These are phyloP conservation scores for Penicillium sp. DNA, from an alignment of 2,329 filamentous ascomycete species.

Conservation along the genomic window DNA sequence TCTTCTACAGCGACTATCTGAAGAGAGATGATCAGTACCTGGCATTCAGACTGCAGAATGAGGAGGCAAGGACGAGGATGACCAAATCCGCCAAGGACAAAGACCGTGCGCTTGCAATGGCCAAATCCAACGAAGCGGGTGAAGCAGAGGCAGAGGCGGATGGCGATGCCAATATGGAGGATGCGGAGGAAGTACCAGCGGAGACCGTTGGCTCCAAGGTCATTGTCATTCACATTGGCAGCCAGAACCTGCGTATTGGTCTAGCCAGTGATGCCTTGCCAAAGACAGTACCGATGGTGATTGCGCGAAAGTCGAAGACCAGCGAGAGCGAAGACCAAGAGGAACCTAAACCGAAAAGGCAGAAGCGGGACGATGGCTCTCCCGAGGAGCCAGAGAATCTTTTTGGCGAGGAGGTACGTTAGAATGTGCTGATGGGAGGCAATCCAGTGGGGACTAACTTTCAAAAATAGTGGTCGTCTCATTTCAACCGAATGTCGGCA, in stretches of 20 bases:
- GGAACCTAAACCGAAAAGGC: conserved; percentile 69
- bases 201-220: conserved; percentile 79
- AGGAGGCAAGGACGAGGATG: conserved; percentile 79
- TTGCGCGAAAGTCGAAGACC: conserved; percentile 73
- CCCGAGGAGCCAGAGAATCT: conserved; percentile 66
- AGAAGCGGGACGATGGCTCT: conserved; percentile 56
- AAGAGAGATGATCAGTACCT: conserved; percentile 97
- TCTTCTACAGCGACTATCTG: conserved; percentile 74
- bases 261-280: conserved; percentile 94
- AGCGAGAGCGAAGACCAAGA: conserved; percentile 82
- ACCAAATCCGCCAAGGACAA: conserved; percentile 83
- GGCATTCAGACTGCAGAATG: conserved; percentile 80
- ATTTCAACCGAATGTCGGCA: conserved; percentile 76
- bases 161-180: conserved; percentile 58
- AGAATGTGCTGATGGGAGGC: background rate
- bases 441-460: background rate
- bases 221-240: conserved; percentile 92
- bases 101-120: conserved; percentile 78
- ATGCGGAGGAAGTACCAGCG: conserved; percentile 53
- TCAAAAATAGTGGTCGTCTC: conserved; percentile 52
- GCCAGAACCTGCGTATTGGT: conserved; percentile 90
- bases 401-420: conserved; percentile 77
- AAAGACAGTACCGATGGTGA: conserved; percentile 89
- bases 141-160: conserved; percentile 43
- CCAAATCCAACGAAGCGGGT: conserved; percentile 64